phyloP scores from a whole-genome alignment of 2,329 filamentous ascomycete genomes.

The Apiospora phragmitis region DNA sequence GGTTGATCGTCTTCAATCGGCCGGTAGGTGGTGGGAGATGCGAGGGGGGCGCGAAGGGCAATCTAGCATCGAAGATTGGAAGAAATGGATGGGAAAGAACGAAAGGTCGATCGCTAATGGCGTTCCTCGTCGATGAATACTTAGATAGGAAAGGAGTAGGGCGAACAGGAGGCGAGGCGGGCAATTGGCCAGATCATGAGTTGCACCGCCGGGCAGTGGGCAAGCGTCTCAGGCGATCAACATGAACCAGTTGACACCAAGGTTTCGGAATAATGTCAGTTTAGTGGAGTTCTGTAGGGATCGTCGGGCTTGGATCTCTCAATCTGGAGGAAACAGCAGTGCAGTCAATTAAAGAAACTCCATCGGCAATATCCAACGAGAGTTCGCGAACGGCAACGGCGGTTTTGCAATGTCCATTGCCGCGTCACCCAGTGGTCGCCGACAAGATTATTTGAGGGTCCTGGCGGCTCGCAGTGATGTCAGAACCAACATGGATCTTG shows the following conservation, averaged over 20 bases:
- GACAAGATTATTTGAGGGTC: slow-evolving; percentile 7
- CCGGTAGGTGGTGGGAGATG: neutral
- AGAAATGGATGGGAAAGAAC: neutral
- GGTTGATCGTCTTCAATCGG: neutral
- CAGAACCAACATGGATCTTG: neutral
- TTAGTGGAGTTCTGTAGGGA: slow-evolving; percentile 5
- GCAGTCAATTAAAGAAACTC: neutral
- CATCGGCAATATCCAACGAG: neutral
- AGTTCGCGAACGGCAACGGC: neutral
- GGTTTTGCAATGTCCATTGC: neutral
- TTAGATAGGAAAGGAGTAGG: neutral
- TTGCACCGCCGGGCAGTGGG: neutral
- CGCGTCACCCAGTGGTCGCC: neutral
- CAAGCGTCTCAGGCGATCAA: neutral
- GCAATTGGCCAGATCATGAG: neutral
- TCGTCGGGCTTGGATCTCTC: neutral
- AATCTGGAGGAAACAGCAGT: neutral
- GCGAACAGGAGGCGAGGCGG: neutral
- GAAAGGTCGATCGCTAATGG: neutral
- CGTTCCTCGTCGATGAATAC: slow-evolving; percentile 6
- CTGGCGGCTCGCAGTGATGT: slow-evolving; percentile 1
- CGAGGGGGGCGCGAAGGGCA: neutral
- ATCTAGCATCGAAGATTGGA: neutral
- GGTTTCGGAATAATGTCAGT: slow-evolving; percentile 8
- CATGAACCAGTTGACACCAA: neutral